phyloP scores from a whole-genome alignment of 1,284 basidiomycete species.

The Cryptococcus neoformans region DNA sequence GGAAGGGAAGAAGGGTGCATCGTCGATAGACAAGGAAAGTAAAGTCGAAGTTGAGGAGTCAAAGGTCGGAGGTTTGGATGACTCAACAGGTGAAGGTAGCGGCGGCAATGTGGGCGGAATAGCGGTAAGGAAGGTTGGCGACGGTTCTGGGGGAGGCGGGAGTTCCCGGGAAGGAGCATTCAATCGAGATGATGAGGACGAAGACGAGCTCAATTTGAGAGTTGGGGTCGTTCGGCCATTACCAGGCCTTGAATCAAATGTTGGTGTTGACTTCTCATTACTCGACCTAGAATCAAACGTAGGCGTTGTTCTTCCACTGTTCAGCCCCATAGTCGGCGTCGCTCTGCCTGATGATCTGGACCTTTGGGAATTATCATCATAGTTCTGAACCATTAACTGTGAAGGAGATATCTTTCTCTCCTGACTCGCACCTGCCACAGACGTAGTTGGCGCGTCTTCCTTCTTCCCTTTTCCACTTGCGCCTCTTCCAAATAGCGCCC shows the following conservation, averaged over 20 bases:
- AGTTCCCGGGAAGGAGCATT: neutral
- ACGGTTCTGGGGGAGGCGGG: neutral
- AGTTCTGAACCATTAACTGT: neutral
- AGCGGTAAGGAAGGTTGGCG: neutral
- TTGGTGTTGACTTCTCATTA: neutral
- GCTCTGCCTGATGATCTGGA: neutral
- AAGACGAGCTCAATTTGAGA: neutral
- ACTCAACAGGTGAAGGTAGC: neutral
- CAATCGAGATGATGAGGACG: neutral
- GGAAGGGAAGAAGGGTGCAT: neutral
- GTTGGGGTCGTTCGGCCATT: neutral
- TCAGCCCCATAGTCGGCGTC: neutral
- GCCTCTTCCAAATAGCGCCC: conserved; percentile 47
- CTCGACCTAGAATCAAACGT: neutral
- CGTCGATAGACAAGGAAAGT: neutral
- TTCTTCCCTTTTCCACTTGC: conserved; percentile 49
- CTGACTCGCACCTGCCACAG: neutral
- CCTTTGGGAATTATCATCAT: no score
- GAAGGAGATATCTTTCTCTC: neutral
- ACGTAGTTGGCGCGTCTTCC: conserved; percentile 25
- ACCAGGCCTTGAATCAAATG: neutral
- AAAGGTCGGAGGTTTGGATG: neutral
- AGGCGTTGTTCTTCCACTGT: neutral
- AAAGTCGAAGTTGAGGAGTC: conserved; percentile 5
- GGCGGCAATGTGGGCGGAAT: neutral